Percentiles rank a stretch among this genome's conserved stretches.
phyloP scores from a whole-genome alignment of 2,329 filamentous ascomycete genomes.

The Paraphaeosphaeria minitans region DNA sequence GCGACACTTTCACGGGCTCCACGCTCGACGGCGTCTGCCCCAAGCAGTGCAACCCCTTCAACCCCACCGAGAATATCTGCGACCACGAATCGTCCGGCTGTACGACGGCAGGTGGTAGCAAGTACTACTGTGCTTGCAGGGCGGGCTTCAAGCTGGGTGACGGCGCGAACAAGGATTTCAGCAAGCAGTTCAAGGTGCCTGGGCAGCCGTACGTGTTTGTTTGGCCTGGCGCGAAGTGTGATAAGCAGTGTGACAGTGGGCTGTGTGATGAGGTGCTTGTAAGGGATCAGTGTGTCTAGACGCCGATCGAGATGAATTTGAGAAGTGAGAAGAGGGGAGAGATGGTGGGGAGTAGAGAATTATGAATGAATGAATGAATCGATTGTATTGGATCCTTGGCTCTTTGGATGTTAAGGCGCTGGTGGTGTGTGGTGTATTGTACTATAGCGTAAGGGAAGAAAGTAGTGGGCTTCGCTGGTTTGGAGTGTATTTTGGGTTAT shows the following conservation, averaged over 20 bases:
- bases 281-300: conserved; percentile 24
- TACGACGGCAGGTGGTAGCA: conserved; percentile 26
- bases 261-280: conserved; percentile 30
- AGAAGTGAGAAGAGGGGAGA: background rate
- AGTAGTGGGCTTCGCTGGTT: background rate
- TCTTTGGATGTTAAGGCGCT: background rate
- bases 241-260: conserved; percentile 28
- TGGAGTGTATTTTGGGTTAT: background rate
- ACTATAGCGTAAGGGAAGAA: too few relatives aligned
- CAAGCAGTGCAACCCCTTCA: conserved; percentile 31
- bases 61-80: conserved; percentile 32
- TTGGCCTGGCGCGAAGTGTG: conserved; percentile 24
- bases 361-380: background rate
- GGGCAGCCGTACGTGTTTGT: conserved; percentile 35
- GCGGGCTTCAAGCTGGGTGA: conserved; percentile 29
- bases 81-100: conserved; percentile 29
- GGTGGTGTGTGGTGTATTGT: too few relatives aligned
- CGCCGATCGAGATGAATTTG: background rate
- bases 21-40: conserved; percentile 28
- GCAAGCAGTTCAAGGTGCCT: conserved; percentile 32
- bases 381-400: background rate
- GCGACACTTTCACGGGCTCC: conserved; percentile 24
- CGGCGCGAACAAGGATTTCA: conserved; percentile 32
- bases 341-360: background rate
- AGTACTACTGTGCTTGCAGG: conserved; percentile 37